Evolutionary conservation across 495 filamentous ascomycete species (phyloP), one percentile per base, ranked within the genome.

Genomic region (Arthonia radiata): DNA sequence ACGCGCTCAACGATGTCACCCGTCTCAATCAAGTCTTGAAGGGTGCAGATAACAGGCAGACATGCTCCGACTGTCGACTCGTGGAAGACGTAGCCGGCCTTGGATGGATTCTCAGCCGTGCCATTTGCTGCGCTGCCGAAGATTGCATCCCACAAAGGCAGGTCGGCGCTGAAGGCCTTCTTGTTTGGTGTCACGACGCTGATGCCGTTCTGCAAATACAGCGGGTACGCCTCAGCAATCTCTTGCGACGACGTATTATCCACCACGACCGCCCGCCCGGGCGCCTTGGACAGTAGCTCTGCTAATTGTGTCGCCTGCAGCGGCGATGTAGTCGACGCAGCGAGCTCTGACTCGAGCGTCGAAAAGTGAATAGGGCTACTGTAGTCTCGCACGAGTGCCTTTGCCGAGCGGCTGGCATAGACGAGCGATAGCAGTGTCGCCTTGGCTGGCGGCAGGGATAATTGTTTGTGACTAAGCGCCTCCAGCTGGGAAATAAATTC

Each of bases 101-200:
- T 61, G 5, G n/a, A 11, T 6, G 19, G 19, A 22, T 22, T 6
- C 19, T 22, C 7, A 22, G 10, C 43, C 45, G 23, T 29, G 53
- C 35, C 25, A 55, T 52, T 3, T 4, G 14, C 29, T 37, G 15
- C 68, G 0, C 69, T 56, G 11, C 53, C 41, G 43, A 83, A 79
- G 40, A 93, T 92, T 25, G 66, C 60, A 34, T 74, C 55, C 78
- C 81, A 97, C 25, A 90, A 53, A n/a, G n/a, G n/a, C n/a, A n/a
- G n/a, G n/a, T n/a, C n/a, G 18, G 66, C 61, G 2, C 76, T 83
- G 49, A 97, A 94, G 3, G 73, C 83, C 49, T 94, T 93, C 56
- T 97, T 97, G 58, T 92, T 97, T 9, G 86, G 81, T 0, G 86
- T 94, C 17, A 92, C 80, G 44, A 94, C 64, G 37, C 61, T 75